Evolutionary conservation across 257 asterid species (phyloP), one percentile per base, ranked within the genome.

Genomic region (Solanum sitiens): DNA sequence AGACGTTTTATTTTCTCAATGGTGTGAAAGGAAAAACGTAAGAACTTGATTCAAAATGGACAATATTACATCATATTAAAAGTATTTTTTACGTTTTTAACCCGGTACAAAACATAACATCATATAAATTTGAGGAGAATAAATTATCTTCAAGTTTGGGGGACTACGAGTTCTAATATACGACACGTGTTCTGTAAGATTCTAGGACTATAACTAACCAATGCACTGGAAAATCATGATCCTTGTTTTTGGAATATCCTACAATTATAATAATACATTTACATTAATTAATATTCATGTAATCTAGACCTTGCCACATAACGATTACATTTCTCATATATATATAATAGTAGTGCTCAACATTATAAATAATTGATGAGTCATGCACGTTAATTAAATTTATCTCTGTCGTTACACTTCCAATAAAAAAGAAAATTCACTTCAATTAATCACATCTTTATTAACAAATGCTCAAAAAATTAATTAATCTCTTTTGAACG

Each of bases 181-280:
- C 45, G 85, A 79, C 85, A 45, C 67, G 85, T 79, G 59, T 27
- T 79, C 15, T 79, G 40, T 27, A 25, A 77, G 11, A 79, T 27
- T 63, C 11, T 79, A 33, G 14, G 25, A 67, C 20, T 67, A 67
- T 67, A 67, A 67, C 18, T 70, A 42, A 77, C n/a, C 10, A 47
- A 27, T 45, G 67, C 30, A 45, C 27, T 16, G 67, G 40, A 79
- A 79, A 47, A 45, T 79, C 40, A 79, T 13, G 40, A 79, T 45
- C 27, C 15, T 16, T 77, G 63, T 42, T 42, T 42, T n/a, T 76
- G 35, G 61, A 76, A 40, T 76, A 77, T 77, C 14, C 10, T 45
- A 45, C 11, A 79, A 47, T 47, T 37, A 35, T 47, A 47, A 79
- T 32, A 15, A 10, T 27, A 79, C 15, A 4, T 77, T 42, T 15